Base-by-base conservation (phyloP, 108 stramenopile genomes). In the Pseudonitzschia multistriata region DNA sequence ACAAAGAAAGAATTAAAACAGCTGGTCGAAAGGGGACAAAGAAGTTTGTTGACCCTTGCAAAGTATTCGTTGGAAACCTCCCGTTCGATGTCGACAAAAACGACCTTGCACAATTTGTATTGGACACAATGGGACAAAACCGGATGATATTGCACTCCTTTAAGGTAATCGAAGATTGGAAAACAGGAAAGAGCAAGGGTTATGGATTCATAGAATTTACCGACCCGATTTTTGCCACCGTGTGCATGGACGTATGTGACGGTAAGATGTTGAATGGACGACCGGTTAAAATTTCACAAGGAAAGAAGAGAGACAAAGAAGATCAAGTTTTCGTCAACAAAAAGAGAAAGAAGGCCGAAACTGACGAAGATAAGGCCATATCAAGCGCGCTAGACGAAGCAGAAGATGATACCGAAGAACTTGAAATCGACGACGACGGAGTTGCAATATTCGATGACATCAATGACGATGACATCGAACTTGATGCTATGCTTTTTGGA, bases 101-200 rank as follows among this genome's bases (percentile, higher is more conserved):
- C 15, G 63, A 70, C n/a, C 74, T 77, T 67, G 72, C 30, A 6
- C 27, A 39, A 28, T 72, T 72, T 29, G 53, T 78, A 11, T 67
- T 78, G 60, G 50, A 71, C 21, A 72, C 66, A 5, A 78, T 78
- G 77, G 77, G 77, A 3, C 77, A 78, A 66, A 52, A 66, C 37
- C 25, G 60, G 34, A 31, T 78, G 36, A 31, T 72, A 14, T 35
- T 78, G 19, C 77, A 78, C 62, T 67, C 66, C 2, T 67, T 45
- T 52, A 78, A 89, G 37, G 67, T 95, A 11, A 81, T 96, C 53
- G 68, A 81, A 27, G 95, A 96, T 64, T 96, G 92, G 91, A 92
- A 87, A 61, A 93, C 92, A 35, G 84, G 84, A 11, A 56, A 87
- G 63, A 86, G 86, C 49, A 94, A 94, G 82, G 95, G 95, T 0